Evolutionary conservation across 2,329 filamentous ascomycete species (phyloP).

Genomic region (Aureobasidium mangrovei): DNA sequence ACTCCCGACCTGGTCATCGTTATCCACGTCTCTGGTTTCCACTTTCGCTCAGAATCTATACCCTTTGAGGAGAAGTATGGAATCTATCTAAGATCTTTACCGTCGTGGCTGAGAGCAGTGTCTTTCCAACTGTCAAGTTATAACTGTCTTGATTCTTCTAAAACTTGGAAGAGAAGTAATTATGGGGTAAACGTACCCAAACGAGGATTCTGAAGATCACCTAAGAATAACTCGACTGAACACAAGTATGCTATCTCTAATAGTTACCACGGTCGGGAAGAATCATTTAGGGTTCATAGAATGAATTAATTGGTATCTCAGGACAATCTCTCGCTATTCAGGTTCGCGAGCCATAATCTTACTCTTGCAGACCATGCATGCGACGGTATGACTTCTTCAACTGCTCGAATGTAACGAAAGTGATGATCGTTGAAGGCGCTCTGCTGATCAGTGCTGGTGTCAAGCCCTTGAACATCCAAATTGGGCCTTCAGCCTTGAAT

Average conservation of each 20-base stretch:
- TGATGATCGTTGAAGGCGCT: constrained; percentile 20
- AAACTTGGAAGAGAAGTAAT: no score
- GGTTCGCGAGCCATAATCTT: neutral
- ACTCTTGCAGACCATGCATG: constrained; percentile 15
- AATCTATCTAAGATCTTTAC: no score
- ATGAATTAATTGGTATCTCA: no score
- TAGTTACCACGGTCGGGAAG: no score
- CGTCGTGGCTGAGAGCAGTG: no score
- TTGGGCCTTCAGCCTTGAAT: constrained; percentile 17
- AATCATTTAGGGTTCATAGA: no score
- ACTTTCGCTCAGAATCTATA: no score
- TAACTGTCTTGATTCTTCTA: no score
- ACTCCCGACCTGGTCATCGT: no score
- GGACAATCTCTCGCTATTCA: neutral
- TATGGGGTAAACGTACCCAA: neutral
- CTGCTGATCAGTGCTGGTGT: constrained; percentile 20
- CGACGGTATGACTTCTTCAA: constrained; percentile 15
- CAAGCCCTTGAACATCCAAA: constrained; percentile 21
- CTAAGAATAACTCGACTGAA: neutral
- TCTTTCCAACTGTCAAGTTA: no score
- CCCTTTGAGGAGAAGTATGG: no score
- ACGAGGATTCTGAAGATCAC: neutral
- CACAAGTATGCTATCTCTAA: neutral
- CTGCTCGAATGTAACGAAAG: constrained; percentile 17
- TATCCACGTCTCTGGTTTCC: no score